Percentiles rank a stretch among this genome's conserved stretches.
These are phyloP conservation scores for Cryptococcus neoformans DNA, from an alignment of 1,284 basidiomycete species.

Conservation along the genomic window DNA sequence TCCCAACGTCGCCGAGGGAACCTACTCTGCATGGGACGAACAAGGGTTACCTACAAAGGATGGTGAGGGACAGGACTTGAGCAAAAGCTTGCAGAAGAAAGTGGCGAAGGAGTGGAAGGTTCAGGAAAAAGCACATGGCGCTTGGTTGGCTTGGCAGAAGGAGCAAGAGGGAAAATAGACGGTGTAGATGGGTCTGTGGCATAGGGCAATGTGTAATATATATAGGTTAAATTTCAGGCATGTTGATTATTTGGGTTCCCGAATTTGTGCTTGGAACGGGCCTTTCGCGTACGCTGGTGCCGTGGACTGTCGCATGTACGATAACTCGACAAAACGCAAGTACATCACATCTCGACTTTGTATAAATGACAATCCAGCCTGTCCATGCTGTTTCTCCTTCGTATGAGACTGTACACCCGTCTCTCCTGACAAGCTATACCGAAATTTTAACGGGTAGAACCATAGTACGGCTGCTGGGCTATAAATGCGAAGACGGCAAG, in stretches of 20 bases:
- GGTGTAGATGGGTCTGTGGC: no score
- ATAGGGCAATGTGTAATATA: no score
- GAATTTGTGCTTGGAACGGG: no score
- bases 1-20: constrained; percentile 66
- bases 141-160: constrained; percentile 52
- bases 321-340: no score
- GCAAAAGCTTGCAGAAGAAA: constrained; percentile 79
- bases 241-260: not conserved
- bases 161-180: constrained; percentile 8
- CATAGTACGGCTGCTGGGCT: constrained; percentile 30
- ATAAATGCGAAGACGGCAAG: not conserved
- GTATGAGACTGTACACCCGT: no score
- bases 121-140: constrained; percentile 77
- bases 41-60: constrained; percentile 81
- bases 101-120: constrained; percentile 69
- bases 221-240: not conserved
- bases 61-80: constrained; percentile 75
- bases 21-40: constrained; percentile 78
- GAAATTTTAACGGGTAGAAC: constrained; percentile 14
- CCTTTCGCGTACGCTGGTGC: no score
- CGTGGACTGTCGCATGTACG: no score
- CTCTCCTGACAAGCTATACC: no score
- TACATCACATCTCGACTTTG: no score
- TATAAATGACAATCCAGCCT: no score
- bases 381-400: no score